A percentile compares a stretch with the other conserved stretches of the same genome.
These are phyloP conservation scores for Pochonia chlamydosporia DNA, from an alignment of 2,329 filamentous ascomycete genomes.

Conservation along the genomic window DNA sequence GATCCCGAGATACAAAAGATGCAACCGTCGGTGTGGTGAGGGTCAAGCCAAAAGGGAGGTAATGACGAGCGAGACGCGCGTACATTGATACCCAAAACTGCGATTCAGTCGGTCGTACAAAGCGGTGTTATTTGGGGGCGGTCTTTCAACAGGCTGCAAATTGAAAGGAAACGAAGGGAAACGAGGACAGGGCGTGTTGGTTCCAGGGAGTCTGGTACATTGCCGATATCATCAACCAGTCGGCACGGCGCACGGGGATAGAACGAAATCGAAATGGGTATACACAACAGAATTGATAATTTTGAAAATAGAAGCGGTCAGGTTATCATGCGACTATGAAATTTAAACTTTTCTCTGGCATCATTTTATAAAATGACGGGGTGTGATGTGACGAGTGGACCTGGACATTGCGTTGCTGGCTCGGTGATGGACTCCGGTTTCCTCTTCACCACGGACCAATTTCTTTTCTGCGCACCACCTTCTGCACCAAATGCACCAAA, in stretches of 20 bases:
- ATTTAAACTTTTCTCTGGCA: not conserved
- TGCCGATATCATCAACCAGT: conserved; percentile 9
- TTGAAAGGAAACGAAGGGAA: not conserved
- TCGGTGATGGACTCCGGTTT: not conserved
- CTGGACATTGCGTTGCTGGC: not conserved
- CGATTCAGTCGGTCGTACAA: not conserved
- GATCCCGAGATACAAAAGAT: not conserved
- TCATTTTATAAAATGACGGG: not conserved
- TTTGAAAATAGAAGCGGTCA: not conserved
- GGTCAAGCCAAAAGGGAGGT: not conserved
- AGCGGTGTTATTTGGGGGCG: not conserved
- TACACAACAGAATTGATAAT: not conserved
- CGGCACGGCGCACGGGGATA: not conserved
- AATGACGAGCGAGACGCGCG: not conserved
- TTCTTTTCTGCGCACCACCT: not conserved
- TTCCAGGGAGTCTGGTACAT: not conserved
- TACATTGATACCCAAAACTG: not conserved
- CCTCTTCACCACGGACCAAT: not conserved
- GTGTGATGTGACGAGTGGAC: not conserved
- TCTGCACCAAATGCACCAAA: not conserved
- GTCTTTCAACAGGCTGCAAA: conserved; percentile 15
- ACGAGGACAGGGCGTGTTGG: not conserved
- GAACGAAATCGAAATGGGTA: not conserved
- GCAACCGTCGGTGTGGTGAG: not conserved
- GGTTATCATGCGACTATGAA: not conserved